These are phyloP conservation scores for Allium sativum DNA, from an alignment of 106 monocot species.

Conservation along the genomic window DNA sequence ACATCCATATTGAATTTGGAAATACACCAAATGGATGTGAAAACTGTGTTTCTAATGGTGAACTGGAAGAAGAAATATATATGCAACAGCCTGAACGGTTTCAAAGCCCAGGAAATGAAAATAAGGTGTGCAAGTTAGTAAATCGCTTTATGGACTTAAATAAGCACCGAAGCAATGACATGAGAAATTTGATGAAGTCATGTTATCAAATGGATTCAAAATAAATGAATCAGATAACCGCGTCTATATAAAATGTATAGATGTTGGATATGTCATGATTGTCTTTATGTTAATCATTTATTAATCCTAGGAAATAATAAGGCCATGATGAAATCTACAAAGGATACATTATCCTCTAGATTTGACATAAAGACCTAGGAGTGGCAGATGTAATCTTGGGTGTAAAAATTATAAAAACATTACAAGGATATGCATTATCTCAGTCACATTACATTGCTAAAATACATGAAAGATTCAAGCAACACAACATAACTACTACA, in stretches of 20 bases:
- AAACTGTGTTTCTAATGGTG: neutral
- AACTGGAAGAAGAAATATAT: neutral
- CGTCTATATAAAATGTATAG: neutral
- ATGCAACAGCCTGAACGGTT: neutral
- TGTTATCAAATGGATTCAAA: neutral
- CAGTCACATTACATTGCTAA: too few relatives aligned
- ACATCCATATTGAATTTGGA: neutral
- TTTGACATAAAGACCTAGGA: too few relatives aligned
- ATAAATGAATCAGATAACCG: neutral
- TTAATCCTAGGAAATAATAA: too few relatives aligned
- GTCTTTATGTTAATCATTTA: too few relatives aligned
- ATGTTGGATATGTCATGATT: neutral
- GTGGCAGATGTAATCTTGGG: too few relatives aligned
- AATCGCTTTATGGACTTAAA: neutral
- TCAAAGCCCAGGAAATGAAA: neutral
- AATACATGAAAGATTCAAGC: too few relatives aligned
- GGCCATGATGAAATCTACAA: too few relatives aligned
- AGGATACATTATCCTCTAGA: too few relatives aligned
- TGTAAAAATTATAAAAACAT: too few relatives aligned
- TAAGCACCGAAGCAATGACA: neutral
- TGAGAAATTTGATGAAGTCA: neutral
- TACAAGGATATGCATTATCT: too few relatives aligned
- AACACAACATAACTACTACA: too few relatives aligned
- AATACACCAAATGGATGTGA: neutral
- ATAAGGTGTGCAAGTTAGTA: neutral